Evolutionary conservation across 148 eudicot species (phyloP), one percentile per base, ranked within the genome.

Genomic region (Gaultheria prostrata): DNA sequence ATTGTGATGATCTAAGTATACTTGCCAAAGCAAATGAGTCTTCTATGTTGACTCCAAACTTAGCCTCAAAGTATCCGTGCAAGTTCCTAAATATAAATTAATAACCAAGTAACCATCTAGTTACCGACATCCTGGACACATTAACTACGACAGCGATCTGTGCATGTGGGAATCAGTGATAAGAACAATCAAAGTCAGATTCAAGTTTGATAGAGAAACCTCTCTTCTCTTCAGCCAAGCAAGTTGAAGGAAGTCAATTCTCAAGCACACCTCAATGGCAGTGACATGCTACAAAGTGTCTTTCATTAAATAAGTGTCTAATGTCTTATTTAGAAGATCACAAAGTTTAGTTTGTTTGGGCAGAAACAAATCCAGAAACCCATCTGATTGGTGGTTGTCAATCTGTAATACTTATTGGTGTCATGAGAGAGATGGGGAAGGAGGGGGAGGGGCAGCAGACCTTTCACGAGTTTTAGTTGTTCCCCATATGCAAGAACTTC

Each of bases 191-290:
- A 35, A 73, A 43, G 26, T 46, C 26, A 17, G 71, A 72, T 46
- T 45, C 33, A 46, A 76, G 51, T 8, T 46, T 46, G 32, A 46
- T 65, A 26, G 33, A 76, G 51, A 30, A 49, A 76, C 20, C 6
- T 76, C 17, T 35, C 26, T n/a, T 35, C 13, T 21, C 17, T 79
- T 70, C 30, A 56, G 67, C 81, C 69, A 33, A 79, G 46, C 24
- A 79, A 57, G 71, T 59, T 79, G 70, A 57, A 57, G 70, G 32
- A 79, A 59, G 82, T 59, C 82, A 79, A 45, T 79, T 57, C 82
- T 21, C 82, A 57, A n/a, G 9, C 69, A 79, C 21, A 56, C 39
- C 39, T 33, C 67, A 79, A 65, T 56, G 82, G 17, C 6, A 76
- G 32, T 21, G 39, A 35, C 39, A 35, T 35, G 39, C 39, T 5